Base-by-base conservation (phyloP, 2,329 filamentous ascomycete genomes). In the Venturia pyrina region DNA sequence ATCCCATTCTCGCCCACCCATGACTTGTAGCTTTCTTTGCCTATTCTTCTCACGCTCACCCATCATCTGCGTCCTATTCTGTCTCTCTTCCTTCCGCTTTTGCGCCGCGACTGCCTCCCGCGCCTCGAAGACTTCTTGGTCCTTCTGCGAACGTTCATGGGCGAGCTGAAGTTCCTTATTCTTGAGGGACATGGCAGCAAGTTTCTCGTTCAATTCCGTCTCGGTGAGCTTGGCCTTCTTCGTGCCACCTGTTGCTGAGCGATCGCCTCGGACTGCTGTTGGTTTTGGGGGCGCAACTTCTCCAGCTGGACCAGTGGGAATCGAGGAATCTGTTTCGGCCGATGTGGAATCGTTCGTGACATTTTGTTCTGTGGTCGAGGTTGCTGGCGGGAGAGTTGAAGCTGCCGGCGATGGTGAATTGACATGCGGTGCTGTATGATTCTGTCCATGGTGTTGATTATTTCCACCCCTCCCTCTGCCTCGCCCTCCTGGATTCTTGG, bases 61-160 rank as follows among this genome's bases (percentile, higher is more conserved):
- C 74, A 86, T 84, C 84, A 87, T 86, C 65, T 81, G 80, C 67
- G 82, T 82, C 43, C 84, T 75, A 67, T 85, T 82, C 66, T 76
- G 73, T 37, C 79, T 73, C 69, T 87, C 81, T 37, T 76, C 78
- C 63, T 81, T 67, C 6, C 71, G 65, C 66, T 74, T 75, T 82
- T 77, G 79, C 28, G 81, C 81, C 0, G 84, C 82, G 11, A 84
- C 76, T 43, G 83, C 82, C 71, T 89, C 87, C n/a, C 86, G 81
- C 66, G 86, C 81, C 53, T 85, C 80, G 72, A 87, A 89, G 0
- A 82, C 83, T 3, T 85, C 85, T 65, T 83, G 81, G 69, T 89
- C 87, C n/a, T 85, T 85, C 76, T 89, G 84, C n/a, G 86, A 85
- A 34, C 85, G 81, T 0, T 83, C 83, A 71, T 89, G 85, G 0